Conservation (phyloP, 306 rosid genomes). For the Oxytropis ochrocephala region DNA sequence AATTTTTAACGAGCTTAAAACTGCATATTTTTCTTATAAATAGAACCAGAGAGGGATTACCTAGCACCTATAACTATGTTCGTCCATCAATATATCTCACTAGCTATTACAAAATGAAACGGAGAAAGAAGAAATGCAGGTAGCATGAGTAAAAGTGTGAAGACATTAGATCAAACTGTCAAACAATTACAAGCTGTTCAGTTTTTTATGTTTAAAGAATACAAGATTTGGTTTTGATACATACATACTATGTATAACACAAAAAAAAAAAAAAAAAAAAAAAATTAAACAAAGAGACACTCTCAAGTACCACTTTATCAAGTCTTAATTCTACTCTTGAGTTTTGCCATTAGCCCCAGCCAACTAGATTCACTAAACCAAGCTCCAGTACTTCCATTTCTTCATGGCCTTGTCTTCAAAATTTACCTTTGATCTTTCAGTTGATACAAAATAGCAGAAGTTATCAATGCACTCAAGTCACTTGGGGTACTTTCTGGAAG, state of each 20-base stretch:
- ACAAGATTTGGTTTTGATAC: constrained; percentile 40
- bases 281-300: constrained; percentile 22
- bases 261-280: constrained; percentile 40
- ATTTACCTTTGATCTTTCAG: constrained; percentile 31
- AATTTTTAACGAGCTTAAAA: no score
- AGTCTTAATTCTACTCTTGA: constrained; percentile 26
- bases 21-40: no score
- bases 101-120: neutral
- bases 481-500: constrained; percentile 31
- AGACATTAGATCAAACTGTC: constrained; percentile 27
- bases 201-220: constrained; percentile 63
- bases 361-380: constrained; percentile 14
- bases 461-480: constrained; percentile 40
- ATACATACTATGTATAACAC: constrained; percentile 58
- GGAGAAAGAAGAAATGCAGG: neutral
- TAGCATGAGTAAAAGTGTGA: constrained; percentile 14
- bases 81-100: neutral
- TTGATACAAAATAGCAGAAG: constrained; percentile 20
- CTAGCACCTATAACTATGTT: neutral
- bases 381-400: constrained; percentile 16
- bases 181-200: constrained; percentile 51
- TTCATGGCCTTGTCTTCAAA: constrained; percentile 31
- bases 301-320: constrained; percentile 27
- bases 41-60: no score
- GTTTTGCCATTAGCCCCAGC: constrained; percentile 23